A percentile compares a stretch with the other conserved stretches of the same genome.
These are phyloP conservation scores for Pyrrhoderma lamaoense DNA, from an alignment of 1,284 basidiomycete genomes.

Conservation along the genomic window DNA sequence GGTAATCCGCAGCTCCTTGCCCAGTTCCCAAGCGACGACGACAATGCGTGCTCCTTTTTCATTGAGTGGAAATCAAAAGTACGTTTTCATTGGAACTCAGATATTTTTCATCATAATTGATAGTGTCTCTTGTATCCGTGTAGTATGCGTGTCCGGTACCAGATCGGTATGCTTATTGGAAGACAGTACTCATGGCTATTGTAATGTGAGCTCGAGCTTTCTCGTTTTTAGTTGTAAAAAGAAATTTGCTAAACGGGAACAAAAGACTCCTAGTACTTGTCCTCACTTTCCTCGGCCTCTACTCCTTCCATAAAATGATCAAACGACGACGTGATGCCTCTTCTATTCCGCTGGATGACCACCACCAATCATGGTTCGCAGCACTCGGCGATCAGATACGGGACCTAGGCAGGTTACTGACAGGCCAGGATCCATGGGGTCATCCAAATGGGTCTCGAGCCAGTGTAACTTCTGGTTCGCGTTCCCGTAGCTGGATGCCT, in stretches of 20 bases:
- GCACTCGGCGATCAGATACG: constrained; percentile 5
- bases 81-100: constrained; percentile 25
- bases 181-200: constrained; percentile 11
- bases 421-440: constrained; percentile 16
- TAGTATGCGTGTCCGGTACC: constrained; percentile 20
- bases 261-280: constrained; percentile 46
- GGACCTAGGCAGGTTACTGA: constrained; percentile 4
- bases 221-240: not conserved
- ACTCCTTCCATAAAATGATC: constrained; percentile 24
- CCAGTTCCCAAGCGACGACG: constrained; percentile 56
- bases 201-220: constrained; percentile 12
- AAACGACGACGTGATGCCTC: constrained; percentile 18
- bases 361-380: not conserved
- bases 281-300: constrained; percentile 56
- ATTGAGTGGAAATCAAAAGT: constrained; percentile 71
- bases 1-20: constrained; percentile 51
- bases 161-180: constrained; percentile 6
- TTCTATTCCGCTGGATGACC: not conserved
- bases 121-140: constrained; percentile 11
- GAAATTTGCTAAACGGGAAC: not conserved
- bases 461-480: constrained; percentile 21
- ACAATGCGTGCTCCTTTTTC: constrained; percentile 57
- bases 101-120: constrained; percentile 5
- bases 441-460: constrained; percentile 13
- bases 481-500: constrained; percentile 18